Evolutionary conservation across 73 alveolate genomes (phyloP), one percentile per base, ranked within the genome.

Genomic region (Paraurostyla sp.): DNA sequence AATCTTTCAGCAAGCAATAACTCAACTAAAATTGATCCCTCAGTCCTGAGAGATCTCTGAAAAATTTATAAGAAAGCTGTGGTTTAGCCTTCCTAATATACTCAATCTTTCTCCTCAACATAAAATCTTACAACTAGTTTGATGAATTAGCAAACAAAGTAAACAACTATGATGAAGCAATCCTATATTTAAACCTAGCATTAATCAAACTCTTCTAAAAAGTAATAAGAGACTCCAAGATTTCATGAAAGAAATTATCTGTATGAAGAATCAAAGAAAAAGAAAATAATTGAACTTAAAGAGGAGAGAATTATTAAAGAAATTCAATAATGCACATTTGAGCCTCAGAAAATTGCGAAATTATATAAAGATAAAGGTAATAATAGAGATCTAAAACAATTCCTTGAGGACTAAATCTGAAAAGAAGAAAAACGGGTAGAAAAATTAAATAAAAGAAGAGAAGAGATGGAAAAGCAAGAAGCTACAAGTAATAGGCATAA

Each of bases 381-480:
- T 13, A 78, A 51, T 32, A 78, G 89, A 36, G 69, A 78, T 78
- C 16, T 78, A 1, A 27, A 78, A 30, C 32, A 78, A 54, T 78
- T 78, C 52, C 23, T 78, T 1, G 22, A 78, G 30, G 89, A 78
- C 35, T 36, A 78, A 51, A 48, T 20, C 4, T 0, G 7, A n/a
- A 36, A 56, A 0, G 80, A 78, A 32, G 27, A 52, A 78, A 52
- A 45, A 36, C 33, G 60, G 13, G 7, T 30, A 11, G 69, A 43
- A 36, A 78, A 78, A 54, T 18, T 78, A 51, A 3, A 30, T 0
- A 36, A 23, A 41, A 36, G 33, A 42, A 42, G 33, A 54, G 27
- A 51, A 15, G 62, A 43, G 2, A 6, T 18, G 2, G 45, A 29
- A 38, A 13, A 6, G 62, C 2, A 20, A 45, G 23, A 36, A 52